These are phyloP conservation scores for Taiozyma sp. DNA, from an alignment of 1,139 yeast species.

Conservation along the genomic window DNA sequence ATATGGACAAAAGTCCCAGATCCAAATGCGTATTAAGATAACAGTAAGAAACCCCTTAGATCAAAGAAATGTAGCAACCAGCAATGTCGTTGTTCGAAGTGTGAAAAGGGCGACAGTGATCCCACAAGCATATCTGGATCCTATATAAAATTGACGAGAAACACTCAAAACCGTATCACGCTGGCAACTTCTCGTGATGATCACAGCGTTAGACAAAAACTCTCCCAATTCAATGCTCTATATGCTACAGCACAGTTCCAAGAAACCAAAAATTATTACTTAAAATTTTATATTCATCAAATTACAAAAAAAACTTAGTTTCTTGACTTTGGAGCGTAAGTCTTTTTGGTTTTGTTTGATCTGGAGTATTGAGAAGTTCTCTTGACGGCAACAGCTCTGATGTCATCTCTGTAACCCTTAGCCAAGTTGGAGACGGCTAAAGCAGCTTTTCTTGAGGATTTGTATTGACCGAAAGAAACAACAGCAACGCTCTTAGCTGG, in stretches of 20 bases:
- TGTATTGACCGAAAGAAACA: slow-evolving; percentile 37
- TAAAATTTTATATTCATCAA: not conserved
- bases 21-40: no score
- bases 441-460: slow-evolving; percentile 38
- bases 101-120: no score
- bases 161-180: no score
- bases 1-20: no score
- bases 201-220: no score
- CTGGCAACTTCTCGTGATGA: no score
- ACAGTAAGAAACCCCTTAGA: no score
- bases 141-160: no score
- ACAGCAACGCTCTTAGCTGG: slow-evolving; percentile 35
- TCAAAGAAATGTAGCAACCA: no score
- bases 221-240: no score
- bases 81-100: no score
- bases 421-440: slow-evolving; percentile 40
- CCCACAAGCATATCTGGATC: no score
- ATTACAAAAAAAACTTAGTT: slow-evolving; percentile 6
- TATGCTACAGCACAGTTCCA: not conserved
- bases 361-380: slow-evolving; percentile 41
- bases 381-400: slow-evolving; percentile 39
- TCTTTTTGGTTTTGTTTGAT: slow-evolving; percentile 33
- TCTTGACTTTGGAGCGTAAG: slow-evolving; percentile 25
- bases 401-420: slow-evolving; percentile 44
- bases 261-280: not conserved